Percentiles rank a stretch among this genome's conserved stretches.
These are phyloP conservation scores for Cucumis melo DNA, from an alignment of 306 rosid genomes.

Conservation along the genomic window DNA sequence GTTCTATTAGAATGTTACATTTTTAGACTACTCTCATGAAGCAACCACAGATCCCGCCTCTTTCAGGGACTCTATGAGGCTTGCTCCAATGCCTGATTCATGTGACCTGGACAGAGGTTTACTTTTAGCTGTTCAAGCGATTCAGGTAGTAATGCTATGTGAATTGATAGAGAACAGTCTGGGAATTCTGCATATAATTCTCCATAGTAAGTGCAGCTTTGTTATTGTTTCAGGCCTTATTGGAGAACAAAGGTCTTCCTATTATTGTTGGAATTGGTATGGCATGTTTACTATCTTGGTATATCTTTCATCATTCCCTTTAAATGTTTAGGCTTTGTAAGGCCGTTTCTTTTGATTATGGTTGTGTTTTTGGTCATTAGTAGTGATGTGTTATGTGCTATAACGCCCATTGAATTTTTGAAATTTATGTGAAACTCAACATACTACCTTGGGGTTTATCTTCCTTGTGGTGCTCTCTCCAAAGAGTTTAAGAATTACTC, in stretches of 20 bases:
- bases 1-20: not conserved
- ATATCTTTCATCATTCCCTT: not conserved
- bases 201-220: conserved; percentile 9
- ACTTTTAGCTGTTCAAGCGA: conserved; percentile 97
- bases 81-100: conserved; percentile 98
- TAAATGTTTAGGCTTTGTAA: not conserved
- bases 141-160: conserved; percentile 52
- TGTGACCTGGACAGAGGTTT: conserved; percentile 94
- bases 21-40: conserved; percentile 72
- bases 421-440: not conserved
- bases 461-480: too few relatives aligned
- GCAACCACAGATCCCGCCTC: conserved; percentile 99
- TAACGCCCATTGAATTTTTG: not conserved
- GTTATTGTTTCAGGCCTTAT: conserved; percentile 59
- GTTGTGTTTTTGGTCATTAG: not conserved
- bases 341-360: not conserved
- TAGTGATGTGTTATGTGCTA: not conserved
- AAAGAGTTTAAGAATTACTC: too few relatives aligned
- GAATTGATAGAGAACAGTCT: conserved; percentile 3
- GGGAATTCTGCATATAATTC: not conserved
- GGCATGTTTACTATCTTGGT: not conserved
- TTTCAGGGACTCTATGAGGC: conserved; percentile 78
- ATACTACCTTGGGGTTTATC: too few relatives aligned
- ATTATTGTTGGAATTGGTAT: conserved; percentile 97
- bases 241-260: conserved; percentile 94